Conservation (phyloP, 2,329 filamentous ascomycete genomes). For the Arthrobotrys musiformis region DNA sequence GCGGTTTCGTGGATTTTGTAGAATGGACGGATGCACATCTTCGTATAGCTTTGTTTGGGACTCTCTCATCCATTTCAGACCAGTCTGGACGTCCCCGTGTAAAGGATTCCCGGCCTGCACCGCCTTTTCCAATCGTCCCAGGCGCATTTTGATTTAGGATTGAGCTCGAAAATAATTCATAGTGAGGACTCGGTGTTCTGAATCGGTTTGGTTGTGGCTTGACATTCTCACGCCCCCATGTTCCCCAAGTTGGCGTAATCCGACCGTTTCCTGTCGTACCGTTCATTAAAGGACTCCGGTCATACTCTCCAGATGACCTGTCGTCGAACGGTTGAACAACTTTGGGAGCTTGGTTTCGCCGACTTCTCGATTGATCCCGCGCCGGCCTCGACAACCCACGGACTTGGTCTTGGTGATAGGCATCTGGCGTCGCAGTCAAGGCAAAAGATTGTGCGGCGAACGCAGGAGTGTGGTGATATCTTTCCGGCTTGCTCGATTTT, state of each 20-base stretch:
- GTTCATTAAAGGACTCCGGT: conserved; percentile 28
- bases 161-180: conserved; percentile 49
- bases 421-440: conserved; percentile 46
- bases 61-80: conserved; percentile 51
- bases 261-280: conserved; percentile 3
- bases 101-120: conserved; percentile 7
- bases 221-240: conserved; percentile 6
- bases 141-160: conserved; percentile 34
- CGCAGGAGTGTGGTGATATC: conserved; percentile 44
- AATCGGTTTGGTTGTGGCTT: conserved; percentile 20
- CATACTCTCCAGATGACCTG: conserved; percentile 48
- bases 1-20: conserved; percentile 26
- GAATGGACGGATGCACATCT: conserved; percentile 19
- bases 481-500: conserved; percentile 29
- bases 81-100: conserved; percentile 48
- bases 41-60: not conserved
- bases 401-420: conserved; percentile 32
- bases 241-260: not conserved
- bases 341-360: conserved; percentile 12
- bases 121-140: not conserved
- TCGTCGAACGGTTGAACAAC: conserved; percentile 38
- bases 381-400: conserved; percentile 32
- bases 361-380: conserved; percentile 23
- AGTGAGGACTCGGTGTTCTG: conserved; percentile 27
- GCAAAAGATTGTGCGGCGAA: conserved; percentile 50